Base-by-base conservation (phyloP, 805 yeast species). In the Schizosaccharomyces japonicus region DNA sequence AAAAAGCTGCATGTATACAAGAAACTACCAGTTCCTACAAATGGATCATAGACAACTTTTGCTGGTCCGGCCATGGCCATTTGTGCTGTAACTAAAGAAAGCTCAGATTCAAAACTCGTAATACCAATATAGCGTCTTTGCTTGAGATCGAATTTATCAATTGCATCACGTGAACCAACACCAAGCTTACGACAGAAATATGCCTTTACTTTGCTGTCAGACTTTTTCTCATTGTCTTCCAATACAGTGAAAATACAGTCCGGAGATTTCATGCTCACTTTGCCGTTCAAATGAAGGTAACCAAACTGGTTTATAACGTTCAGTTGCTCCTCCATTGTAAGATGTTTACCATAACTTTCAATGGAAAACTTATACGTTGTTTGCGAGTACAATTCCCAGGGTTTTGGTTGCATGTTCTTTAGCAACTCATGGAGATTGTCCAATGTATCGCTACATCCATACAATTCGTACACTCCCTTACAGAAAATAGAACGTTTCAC, bases 1-100 rank as follows among this genome's bases (percentile, higher is more conserved):
- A 73, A 83, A 52, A 78, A 72, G 0, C 85, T 82, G 10, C 84
- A 93, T 1, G 95, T 85, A 1, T 83, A 78, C 34, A 87, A 65
- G 57, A 90, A 90, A 19, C 95, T 82, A 0, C 98, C 98, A 0
- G 98, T 90, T 0, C 98, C 98, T 3, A 81, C 83, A 63, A 90
- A 90, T 23, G 98, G 98, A 61, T 90, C 98, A 58, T 82, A 87
- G 57, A 80, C 72, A 3, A 84, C 57, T 48, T 75, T 71, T 0
- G 78, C 79, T 0, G 69, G 66, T 32, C 60, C 66, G 11, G 78
- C 82, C 52, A 80, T 84, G 0, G 80, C 94, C 47, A 90, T 69
- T 56, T 87, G 90, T 56, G 94, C 80, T 28, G 92, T 78, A 13
- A 85, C 78, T 44, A 90, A 63, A 0, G 95, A 75, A 50, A 90